These are phyloP conservation scores for Pseudopyrenochaeta lycopersici DNA, from an alignment of 2,329 filamentous ascomycete species.

Conservation along the genomic window DNA sequence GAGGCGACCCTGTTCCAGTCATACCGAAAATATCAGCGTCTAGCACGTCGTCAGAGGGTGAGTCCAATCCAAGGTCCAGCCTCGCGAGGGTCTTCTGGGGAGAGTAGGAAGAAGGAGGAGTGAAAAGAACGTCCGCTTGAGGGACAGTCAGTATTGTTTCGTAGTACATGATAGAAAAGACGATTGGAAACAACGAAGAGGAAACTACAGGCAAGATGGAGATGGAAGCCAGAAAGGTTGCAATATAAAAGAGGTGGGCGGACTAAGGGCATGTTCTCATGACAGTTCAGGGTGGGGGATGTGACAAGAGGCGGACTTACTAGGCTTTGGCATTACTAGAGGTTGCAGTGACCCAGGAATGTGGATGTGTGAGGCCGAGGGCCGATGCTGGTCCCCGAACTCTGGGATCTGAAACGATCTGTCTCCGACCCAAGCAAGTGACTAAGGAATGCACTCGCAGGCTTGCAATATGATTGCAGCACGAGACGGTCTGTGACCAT, in stretches of 20 bases:
- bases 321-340: constrained; percentile 50
- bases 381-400: constrained; percentile 43
- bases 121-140: constrained; percentile 54
- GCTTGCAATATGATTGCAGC: constrained; percentile 46
- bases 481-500: constrained; percentile 50
- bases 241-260: constrained; percentile 35
- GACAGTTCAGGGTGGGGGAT: constrained; percentile 39
- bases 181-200: constrained; percentile 20
- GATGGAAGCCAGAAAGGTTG: constrained; percentile 4
- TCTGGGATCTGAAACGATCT: constrained; percentile 50
- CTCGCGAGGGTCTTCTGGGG: constrained; percentile 49
- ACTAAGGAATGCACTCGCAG: constrained; percentile 44
- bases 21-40: constrained; percentile 59
- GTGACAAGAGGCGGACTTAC: constrained; percentile 49
- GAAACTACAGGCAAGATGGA: constrained; percentile 10
- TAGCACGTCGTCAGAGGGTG: constrained; percentile 52
- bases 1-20: constrained; percentile 63
- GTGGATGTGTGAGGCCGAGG: constrained; percentile 46
- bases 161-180: constrained; percentile 43
- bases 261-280: constrained; percentile 37
- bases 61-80: constrained; percentile 49
- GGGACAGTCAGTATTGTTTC: constrained; percentile 50
- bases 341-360: constrained; percentile 49
- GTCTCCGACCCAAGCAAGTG: constrained; percentile 45
- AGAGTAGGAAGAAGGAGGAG: constrained; percentile 53